Evolutionary conservation across 2,329 filamentous ascomycete genomes (phyloP).

Genomic region (Sclerotinia subarctica): DNA sequence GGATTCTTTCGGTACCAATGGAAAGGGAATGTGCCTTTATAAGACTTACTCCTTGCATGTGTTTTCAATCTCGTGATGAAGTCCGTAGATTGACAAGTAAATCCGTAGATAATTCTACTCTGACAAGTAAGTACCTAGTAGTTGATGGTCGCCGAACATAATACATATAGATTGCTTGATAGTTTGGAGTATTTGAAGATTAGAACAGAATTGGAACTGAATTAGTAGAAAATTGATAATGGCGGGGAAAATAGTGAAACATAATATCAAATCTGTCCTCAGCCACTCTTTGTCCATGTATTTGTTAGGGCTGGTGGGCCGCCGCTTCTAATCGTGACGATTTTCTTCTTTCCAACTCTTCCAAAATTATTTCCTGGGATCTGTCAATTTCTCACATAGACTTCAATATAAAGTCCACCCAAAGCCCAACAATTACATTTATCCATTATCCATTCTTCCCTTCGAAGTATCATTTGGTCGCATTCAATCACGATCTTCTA

Average conservation of each 20-base stretch:
- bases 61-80: neutral
- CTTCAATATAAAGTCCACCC: neutral
- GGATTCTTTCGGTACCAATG: too few relatives aligned
- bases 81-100: too few relatives aligned
- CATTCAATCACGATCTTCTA: conserved; percentile 26
- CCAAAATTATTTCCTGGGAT: neutral
- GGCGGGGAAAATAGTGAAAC: conserved; percentile 5
- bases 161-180: neutral
- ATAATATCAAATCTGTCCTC: conserved; percentile 21
- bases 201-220: neutral
- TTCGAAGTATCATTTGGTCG: conserved; percentile 16
- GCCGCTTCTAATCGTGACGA: conserved; percentile 20
- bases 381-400: conserved; percentile 3
- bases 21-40: neutral
- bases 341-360: conserved; percentile 7
- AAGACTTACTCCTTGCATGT: neutral
- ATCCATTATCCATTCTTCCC: neutral
- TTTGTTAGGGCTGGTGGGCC: conserved; percentile 8
- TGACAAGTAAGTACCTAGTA: too few relatives aligned
- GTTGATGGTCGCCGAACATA: too few relatives aligned
- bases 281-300: conserved; percentile 5
- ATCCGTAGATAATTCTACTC: too few relatives aligned
- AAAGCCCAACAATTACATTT: neutral
- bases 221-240: neutral
- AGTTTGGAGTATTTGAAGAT: neutral